Evolutionary conservation across 805 yeast genomes (phyloP).

Genomic region (Yarrowia sp.): DNA sequence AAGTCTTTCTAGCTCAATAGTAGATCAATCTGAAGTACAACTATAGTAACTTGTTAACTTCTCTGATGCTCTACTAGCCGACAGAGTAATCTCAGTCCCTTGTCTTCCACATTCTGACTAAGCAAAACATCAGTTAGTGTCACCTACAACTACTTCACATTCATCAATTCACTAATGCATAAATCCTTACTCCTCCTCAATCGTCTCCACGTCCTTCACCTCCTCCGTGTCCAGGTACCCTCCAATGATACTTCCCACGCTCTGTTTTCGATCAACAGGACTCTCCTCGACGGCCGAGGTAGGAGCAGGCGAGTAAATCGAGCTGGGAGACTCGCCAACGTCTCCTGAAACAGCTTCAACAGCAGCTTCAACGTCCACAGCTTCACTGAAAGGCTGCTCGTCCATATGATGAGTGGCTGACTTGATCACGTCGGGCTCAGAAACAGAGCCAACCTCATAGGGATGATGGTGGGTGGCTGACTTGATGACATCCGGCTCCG

Average conservation of each 20-base stretch:
- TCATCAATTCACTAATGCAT: no score
- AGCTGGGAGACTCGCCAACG: not conserved
- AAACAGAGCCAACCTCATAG: slow-evolving; percentile 7
- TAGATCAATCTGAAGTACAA: no score
- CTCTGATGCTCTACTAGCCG: no score
- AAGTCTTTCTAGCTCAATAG: no score
- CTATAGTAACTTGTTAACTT: no score
- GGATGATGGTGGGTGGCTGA: slow-evolving; percentile 16
- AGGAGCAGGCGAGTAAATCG: not conserved
- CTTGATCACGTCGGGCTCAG: slow-evolving; percentile 31
- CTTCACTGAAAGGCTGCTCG: slow-evolving; percentile 5
- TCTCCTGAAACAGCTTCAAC: not conserved
- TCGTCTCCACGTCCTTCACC: slow-evolving; percentile 3
- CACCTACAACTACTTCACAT: no score
- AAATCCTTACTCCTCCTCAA: not conserved
- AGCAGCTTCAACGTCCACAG: slow-evolving; percentile 18
- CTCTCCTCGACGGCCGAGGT: not conserved
- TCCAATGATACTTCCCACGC: slow-evolving; percentile 14
- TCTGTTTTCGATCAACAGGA: no score
- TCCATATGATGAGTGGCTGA: slow-evolving; percentile 7
- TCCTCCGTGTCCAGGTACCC: not conserved
- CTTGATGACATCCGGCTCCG: slow-evolving; percentile 26
- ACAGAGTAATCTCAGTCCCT: no score
- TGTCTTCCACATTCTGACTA: no score
- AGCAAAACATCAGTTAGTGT: no score